These are phyloP conservation scores for Dothiorella sarmentorum DNA, from an alignment of 2,329 filamentous ascomycete species.

Conservation along the genomic window DNA sequence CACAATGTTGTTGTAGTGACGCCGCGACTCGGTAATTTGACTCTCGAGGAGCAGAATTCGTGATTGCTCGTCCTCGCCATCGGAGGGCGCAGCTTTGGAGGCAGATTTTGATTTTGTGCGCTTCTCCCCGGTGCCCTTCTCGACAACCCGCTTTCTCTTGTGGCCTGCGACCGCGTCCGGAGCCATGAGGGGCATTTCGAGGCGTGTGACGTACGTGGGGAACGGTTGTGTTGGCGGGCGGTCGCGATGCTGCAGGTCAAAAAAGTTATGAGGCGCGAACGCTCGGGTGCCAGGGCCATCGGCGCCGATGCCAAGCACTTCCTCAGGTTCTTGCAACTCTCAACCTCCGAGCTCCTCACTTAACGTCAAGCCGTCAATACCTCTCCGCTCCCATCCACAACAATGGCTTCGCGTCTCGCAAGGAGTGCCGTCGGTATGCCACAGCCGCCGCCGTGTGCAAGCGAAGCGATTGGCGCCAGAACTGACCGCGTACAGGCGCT, in stretches of 20 bases:
- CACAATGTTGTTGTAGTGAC: slow-evolving; percentile 88
- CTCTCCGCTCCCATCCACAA: slow-evolving; percentile 48
- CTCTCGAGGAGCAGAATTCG: slow-evolving; percentile 73
- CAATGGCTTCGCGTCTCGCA: slow-evolving; percentile 97
- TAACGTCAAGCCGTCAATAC: slow-evolving; percentile 30
- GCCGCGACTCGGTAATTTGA: slow-evolving; percentile 78
- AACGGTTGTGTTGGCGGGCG: neutral
- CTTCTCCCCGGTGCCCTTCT: slow-evolving; percentile 32
- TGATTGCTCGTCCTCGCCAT: slow-evolving; percentile 53
- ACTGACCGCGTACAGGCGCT: slow-evolving; percentile 62
- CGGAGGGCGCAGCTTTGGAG: slow-evolving; percentile 30
- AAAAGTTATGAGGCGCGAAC: slow-evolving; percentile 1
- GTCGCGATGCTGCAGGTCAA: neutral
- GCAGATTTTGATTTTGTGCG: slow-evolving; percentile 37
- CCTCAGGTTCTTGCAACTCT: slow-evolving; percentile 16
- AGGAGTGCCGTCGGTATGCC: slow-evolving; percentile 89
- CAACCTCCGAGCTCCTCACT: slow-evolving; percentile 24
- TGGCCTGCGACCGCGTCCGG: slow-evolving; percentile 30
- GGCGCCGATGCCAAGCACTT: slow-evolving; percentile 19
- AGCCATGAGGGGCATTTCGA: slow-evolving; percentile 36
- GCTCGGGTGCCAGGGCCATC: neutral
- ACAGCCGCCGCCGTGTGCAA: slow-evolving; percentile 23
- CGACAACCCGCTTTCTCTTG: slow-evolving; percentile 44
- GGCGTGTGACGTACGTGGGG: neutral
- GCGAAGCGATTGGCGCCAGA: slow-evolving; percentile 39